Conservation (phyloP, 1,284 basidiomycete genomes). For the Inonotus obliquus region DNA sequence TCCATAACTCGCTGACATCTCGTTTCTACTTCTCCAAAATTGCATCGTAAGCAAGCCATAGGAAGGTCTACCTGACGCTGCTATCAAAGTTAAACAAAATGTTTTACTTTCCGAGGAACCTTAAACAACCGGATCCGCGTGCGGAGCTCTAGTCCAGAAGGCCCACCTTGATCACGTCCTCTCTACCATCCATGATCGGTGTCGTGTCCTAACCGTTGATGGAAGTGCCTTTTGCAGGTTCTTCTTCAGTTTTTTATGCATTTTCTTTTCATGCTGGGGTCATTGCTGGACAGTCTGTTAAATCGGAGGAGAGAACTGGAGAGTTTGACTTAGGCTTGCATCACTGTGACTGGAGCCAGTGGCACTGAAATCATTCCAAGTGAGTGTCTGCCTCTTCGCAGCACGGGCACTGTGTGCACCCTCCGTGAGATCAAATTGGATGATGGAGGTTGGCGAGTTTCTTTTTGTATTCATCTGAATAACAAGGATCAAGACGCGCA, state of each 20-base stretch:
- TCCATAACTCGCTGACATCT: too few species aligned
- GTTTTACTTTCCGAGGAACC: too few species aligned
- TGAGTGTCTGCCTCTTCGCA: slow-evolving; percentile 73
- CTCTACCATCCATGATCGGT: slow-evolving; percentile 58
- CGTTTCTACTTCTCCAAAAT: too few species aligned
- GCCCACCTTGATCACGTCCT: slow-evolving; percentile 79
- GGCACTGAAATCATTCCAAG: slow-evolving; percentile 82
- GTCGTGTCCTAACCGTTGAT: slow-evolving; percentile 80
- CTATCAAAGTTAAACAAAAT: too few species aligned
- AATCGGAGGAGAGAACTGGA: slow-evolving; percentile 76
- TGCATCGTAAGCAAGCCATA: too few species aligned
- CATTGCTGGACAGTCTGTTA: slow-evolving; percentile 60
- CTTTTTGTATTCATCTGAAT: slow-evolving; percentile 68
- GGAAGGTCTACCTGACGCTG: too few species aligned
- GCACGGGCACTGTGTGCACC: slow-evolving; percentile 74
- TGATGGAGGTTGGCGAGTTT: slow-evolving; percentile 51
- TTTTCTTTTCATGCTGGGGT: slow-evolving; percentile 68
- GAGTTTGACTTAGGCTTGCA: slow-evolving; percentile 64
- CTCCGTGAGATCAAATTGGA: slow-evolving; percentile 86
- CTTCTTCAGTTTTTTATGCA: slow-evolving; percentile 77
- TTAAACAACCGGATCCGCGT: too few species aligned
- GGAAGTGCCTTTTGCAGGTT: slow-evolving; percentile 68
- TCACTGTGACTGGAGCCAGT: slow-evolving; percentile 78
- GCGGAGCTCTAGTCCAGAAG: too few species aligned
- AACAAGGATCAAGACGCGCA: slow-evolving; percentile 40